Percentiles rank a stretch among this genome's conserved stretches.
phyloP scores from a whole-genome alignment of 2,329 filamentous ascomycete genomes.

The Tolypocladium ovalisporum region DNA sequence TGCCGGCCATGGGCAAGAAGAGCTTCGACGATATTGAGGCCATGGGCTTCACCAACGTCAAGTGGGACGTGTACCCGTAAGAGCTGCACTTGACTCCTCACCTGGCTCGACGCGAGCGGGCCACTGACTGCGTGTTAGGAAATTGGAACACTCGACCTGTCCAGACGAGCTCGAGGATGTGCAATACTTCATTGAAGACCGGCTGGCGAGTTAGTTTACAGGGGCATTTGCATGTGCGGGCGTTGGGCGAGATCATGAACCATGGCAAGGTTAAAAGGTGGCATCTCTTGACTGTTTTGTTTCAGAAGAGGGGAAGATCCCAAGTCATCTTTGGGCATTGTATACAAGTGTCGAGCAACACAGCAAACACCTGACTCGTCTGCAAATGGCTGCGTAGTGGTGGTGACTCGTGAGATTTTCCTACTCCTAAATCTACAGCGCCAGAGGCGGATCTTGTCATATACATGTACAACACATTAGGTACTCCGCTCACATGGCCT shows the following conservation, averaged over 20 bases:
- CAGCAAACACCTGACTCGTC: no score
- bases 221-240: background rate
- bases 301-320: no score
- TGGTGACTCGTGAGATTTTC: background rate
- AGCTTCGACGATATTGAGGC: conserved; percentile 54
- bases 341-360: background rate
- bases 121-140: conserved; percentile 26
- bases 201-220: background rate
- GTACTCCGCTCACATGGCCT: background rate
- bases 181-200: conserved; percentile 35
- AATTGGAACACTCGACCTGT: conserved; percentile 66
- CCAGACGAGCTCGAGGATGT: conserved; percentile 74
- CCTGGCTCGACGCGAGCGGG: background rate
- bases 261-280: background rate
- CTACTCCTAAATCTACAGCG: no score
- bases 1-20: conserved; percentile 51
- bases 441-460: no score
- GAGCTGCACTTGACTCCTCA: conserved; percentile 13
- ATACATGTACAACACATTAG: no score
- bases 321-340: background rate
- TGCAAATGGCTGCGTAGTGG: no score
- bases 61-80: conserved; percentile 66
- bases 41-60: conserved; percentile 55
- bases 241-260: background rate
- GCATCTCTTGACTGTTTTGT: background rate